Conservation (phyloP, 257 asterid genomes). For the Ajuga chamaepitys region DNA sequence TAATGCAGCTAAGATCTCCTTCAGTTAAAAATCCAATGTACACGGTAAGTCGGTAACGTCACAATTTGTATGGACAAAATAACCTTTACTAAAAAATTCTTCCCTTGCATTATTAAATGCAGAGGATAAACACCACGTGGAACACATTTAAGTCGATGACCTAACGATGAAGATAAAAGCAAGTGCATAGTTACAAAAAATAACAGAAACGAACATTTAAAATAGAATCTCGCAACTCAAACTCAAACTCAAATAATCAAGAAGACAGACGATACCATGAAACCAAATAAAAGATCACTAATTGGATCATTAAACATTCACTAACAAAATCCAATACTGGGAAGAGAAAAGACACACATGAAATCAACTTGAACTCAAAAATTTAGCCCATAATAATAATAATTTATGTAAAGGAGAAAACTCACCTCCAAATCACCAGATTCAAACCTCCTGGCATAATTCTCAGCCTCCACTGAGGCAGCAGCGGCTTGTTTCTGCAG, state of each 20-base stretch:
- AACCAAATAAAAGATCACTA: not conserved
- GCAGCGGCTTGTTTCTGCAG: constrained; percentile 93
- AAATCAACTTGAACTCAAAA: not conserved
- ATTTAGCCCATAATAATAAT: not conserved
- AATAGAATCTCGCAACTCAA: not conserved
- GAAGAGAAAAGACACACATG: not conserved
- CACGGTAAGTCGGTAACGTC: not conserved
- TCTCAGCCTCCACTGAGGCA: constrained; percentile 80
- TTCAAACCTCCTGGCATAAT: constrained; percentile 70
- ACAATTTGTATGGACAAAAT: not conserved
- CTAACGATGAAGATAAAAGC: constrained; percentile 9
- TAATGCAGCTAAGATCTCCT: not conserved
- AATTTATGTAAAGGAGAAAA: not conserved
- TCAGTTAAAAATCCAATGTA: not conserved
- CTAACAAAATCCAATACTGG: not conserved
- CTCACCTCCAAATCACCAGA: constrained; percentile 79
- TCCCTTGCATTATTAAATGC: not conserved
- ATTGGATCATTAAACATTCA: not conserved
- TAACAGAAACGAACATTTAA: not conserved
- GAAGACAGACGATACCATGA: not conserved
- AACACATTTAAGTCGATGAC: not conserved
- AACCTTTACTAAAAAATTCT: not conserved
- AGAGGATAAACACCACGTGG: constrained; percentile 8
- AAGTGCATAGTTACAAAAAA: not conserved
- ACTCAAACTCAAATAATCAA: not conserved